Evolutionary conservation across 2,329 filamentous ascomycete species (phyloP).

Genomic region (Pleurostoma richardsiae): DNA sequence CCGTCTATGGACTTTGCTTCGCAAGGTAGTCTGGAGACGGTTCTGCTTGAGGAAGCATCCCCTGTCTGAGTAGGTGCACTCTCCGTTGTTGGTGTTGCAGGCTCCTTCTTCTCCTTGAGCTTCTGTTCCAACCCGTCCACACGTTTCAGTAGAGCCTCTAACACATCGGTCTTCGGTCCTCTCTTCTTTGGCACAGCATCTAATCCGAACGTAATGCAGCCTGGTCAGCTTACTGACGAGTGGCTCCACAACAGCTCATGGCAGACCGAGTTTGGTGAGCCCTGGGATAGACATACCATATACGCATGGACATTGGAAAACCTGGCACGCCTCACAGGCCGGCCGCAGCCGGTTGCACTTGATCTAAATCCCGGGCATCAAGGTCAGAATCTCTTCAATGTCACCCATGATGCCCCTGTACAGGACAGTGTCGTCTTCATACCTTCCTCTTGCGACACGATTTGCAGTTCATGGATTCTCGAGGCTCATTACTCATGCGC

Average conservation of each 20-base stretch:
- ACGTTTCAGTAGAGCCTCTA: conserved; percentile 78
- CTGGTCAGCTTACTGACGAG: conserved; percentile 4
- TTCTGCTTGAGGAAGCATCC: conserved; percentile 16
- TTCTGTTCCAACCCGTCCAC: conserved; percentile 81
- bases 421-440: conserved; percentile 14
- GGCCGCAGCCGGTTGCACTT: conserved; percentile 85
- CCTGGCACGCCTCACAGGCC: conserved; percentile 82
- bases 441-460: conserved; percentile 91
- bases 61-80: conserved; percentile 12
- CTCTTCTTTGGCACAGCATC: conserved; percentile 87
- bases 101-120: conserved; percentile 57
- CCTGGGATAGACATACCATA: conserved; percentile 59
- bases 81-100: conserved; percentile 18
- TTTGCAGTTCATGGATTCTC: conserved; percentile 94
- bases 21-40: conserved; percentile 17
- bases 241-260: neutral
- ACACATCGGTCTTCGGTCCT: conserved; percentile 83
- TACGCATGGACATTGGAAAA: conserved; percentile 82
- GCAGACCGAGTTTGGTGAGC: neutral
- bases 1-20: conserved; percentile 36
- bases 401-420: neutral
- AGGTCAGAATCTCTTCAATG: conserved; percentile 4
- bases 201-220: conserved; percentile 22
- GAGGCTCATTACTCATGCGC: conserved; percentile 67
- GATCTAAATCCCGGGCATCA: conserved; percentile 51